These are phyloP conservation scores for Boletales sp. DNA, from an alignment of 768 basidiomycete genomes.

Conservation along the genomic window DNA sequence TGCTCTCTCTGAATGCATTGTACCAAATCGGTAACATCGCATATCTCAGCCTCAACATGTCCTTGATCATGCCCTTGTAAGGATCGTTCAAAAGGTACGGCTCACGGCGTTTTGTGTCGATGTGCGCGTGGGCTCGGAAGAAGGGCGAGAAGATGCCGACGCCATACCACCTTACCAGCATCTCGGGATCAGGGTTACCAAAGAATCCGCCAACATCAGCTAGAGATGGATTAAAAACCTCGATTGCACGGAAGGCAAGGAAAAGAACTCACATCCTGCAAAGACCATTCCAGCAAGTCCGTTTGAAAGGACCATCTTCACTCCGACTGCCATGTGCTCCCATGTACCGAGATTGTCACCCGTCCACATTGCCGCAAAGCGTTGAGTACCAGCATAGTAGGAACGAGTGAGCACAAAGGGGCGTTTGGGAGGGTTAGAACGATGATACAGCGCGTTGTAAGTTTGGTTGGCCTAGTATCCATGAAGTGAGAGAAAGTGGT, in stretches of 20 bases:
- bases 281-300: conserved; percentile 90
- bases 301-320: conserved; percentile 90
- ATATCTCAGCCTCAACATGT: conserved; percentile 80
- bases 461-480: conserved; percentile 73
- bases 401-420: conserved; percentile 96
- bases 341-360: conserved; percentile 97
- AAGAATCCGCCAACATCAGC: conserved; percentile 99
- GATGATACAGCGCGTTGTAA: conserved; percentile 69
- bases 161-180: conserved; percentile 97
- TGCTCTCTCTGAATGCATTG: conserved; percentile 91
- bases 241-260: not conserved
- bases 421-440: conserved; percentile 71
- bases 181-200: conserved; percentile 90
- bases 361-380: conserved; percentile 98
- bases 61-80: conserved; percentile 76
- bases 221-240: conserved; percentile 32
- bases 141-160: conserved; percentile 94
- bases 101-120: conserved; percentile 96
- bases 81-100: conserved; percentile 91
- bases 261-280: conserved; percentile 67
- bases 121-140: conserved; percentile 97
- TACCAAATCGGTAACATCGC: conserved; percentile 92
- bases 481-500: not conserved
- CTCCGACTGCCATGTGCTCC: conserved; percentile 93
- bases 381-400: conserved; percentile 94